Evolutionary conservation across 1,139 yeast species (phyloP).

Genomic region (Zygosaccharomyces pseudobailii): DNA sequence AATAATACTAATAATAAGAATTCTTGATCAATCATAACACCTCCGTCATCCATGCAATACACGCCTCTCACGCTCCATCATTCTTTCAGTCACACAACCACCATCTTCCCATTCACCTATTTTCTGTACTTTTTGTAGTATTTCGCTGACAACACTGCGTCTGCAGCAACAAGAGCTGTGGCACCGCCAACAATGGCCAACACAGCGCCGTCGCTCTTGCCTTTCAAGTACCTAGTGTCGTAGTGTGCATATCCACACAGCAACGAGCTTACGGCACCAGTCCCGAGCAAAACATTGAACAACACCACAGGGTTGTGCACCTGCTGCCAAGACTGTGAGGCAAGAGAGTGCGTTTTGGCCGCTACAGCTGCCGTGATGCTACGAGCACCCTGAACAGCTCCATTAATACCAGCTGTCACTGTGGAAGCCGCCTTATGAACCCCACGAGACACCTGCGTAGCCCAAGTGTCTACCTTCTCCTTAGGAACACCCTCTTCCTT

Average conservation of each 20-base stretch:
- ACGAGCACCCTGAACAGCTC: slow-evolving; percentile 4
- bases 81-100: too few relatives aligned
- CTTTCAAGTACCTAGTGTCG: slow-evolving; percentile 35
- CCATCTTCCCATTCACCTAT: neutral
- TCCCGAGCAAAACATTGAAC: slow-evolving; percentile 48
- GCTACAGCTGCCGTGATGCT: slow-evolving; percentile 6
- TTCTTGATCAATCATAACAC: neutral
- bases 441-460: slow-evolving; percentile 1
- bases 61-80: neutral
- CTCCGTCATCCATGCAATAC: neutral
- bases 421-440: slow-evolving; percentile 1
- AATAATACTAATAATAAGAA: neutral
- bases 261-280: slow-evolving; percentile 48
- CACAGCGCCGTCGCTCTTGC: slow-evolving; percentile 46
- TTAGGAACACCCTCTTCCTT: slow-evolving; percentile 9
- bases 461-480: slow-evolving; percentile 4
- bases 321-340: slow-evolving; percentile 32
- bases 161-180: slow-evolving; percentile 52
- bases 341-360: slow-evolving; percentile 13
- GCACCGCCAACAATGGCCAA: slow-evolving; percentile 51
- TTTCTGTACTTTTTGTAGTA: slow-evolving; percentile 36
- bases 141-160: slow-evolving; percentile 49
- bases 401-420: slow-evolving; percentile 3
- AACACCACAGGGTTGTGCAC: slow-evolving; percentile 61
- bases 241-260: slow-evolving; percentile 52